Evolutionary conservation across 2,329 filamentous ascomycete genomes (phyloP), one percentile per base, ranked within the genome.

Genomic region (Apiospora arundinis): DNA sequence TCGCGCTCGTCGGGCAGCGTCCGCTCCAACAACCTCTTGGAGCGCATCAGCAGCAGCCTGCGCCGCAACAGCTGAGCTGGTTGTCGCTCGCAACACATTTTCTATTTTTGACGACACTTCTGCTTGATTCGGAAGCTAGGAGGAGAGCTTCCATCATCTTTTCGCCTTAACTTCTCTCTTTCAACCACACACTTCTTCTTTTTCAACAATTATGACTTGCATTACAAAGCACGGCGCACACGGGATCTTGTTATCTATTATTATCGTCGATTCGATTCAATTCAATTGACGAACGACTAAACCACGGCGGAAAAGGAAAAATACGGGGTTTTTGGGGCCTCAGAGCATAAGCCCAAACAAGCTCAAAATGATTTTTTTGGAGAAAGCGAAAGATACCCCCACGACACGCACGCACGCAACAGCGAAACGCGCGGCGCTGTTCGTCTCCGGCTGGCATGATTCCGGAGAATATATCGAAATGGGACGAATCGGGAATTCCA

Each of bases 21-120:
- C 4, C 73, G 74, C 52, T 78, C 79, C 18, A 79, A 79, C 68
- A 80, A 16, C 42, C 42, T 86, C 74, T 80, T 81, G 75, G 83
- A 80, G 72, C 79, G 82, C n/a, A 78, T 85, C 74, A 84, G 81
- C 77, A 80, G 80, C 45, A 68, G 18, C 32, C 56, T 77, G 79
- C 68, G 77, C 78, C 73, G 80, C 40, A 72, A 63, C 63, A 69
- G 49, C 69, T 71, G 49, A 69, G 70, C 65, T 52, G 14, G 6
- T 67, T n/a, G 45, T 45, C 42, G 44, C 44, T 14, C 5, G 44
- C 16, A 18, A 21, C 44, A 7, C 44, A 1, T 2, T 46, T 21
- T n/a, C n/a, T n/a, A n/a, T n/a, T 11, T 42, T 14, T 42, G 32
- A 32, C 32, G 6, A 32, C 32, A 6, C 32, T 42, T 14, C 40